Evolutionary conservation across 495 filamentous ascomycete genomes (phyloP), one percentile per base, ranked within the genome.

Genomic region (Annulohypoxylon bovei): DNA sequence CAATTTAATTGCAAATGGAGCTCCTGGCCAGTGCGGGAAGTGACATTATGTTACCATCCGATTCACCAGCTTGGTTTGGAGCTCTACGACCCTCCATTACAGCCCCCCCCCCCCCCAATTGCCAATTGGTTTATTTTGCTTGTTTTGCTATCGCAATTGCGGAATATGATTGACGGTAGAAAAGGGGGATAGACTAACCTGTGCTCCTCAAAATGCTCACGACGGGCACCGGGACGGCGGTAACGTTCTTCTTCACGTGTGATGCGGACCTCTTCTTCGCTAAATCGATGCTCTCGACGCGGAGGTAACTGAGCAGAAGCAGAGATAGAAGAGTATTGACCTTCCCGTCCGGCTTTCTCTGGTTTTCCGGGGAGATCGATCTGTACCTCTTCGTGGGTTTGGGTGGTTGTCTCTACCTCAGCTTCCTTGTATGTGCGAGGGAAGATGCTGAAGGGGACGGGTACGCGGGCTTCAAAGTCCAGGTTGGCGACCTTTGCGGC

Each of bases 381-480:
- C 84, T 95, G 90, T 83, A 91, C 90, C 88, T 98, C 92, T 89
- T 94, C 90, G 68, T 79, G 88, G 87, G 88, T 83, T 84, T 89
- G 81, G 86, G 88, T 86, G 83, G 90, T 89, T 86, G 89, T 86
- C 84, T 90, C 88, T 83, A 87, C 89, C 87, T 89, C 91, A 88
- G 88, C 88, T 89, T 95, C 92, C 90, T 91, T 89, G 88, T 97
- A 98, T 82, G 95, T 92, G 80, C 93, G 97, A 86, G 95, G 95
- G 91, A 98, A 97, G 90, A 98, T 91, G 90, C 94, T 97, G 90
- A 97, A 95, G 82, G 95, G 95, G 83, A 98, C 96, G 85, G 95
- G 95, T 82, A 98, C 93, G 82, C 93, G 92, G 86, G 94, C 94
- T 92, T 98, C 94, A 93, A 97, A 98, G 91, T 97, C 95, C 94